Base-by-base conservation (phyloP, 495 filamentous ascomycete species). In the Elasticomyces elasticus region DNA sequence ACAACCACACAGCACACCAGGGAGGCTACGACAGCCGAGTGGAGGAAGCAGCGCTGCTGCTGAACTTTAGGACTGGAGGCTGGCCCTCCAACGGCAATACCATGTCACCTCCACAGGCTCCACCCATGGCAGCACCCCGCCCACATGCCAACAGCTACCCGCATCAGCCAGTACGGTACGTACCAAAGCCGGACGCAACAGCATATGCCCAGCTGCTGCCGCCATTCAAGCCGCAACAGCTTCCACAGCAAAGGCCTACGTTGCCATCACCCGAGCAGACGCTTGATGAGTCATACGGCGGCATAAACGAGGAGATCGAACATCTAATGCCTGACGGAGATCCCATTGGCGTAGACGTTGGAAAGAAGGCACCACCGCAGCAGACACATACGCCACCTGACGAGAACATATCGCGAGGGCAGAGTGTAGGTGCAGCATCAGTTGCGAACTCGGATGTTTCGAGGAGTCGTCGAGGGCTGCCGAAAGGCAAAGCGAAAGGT, bases 401-500 rank as follows among this genome's bases (percentile, higher is more conserved):
- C 27, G 20, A 43, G 10, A 17, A 13, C 17, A 42, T 2, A 19
- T 50, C 42, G 17, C 50, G 17, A 28, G 12, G 50, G 26, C 17
- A 54, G 7, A 60, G 47, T 20, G 25, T 51, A 1, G 56, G 61
- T 13, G 52, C 43, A 3, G 31, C 46, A 1, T 25, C 27, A 17
- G 43, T 23, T 20, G 64, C 60, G 27, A 55, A 55, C 11, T 33
- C 55, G 0, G 61, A 64, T 38, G 54, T 58, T 37, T 17, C 55
- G 7, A 69, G 61, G 47, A 48, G 51, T 15, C 56, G 62, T 19
- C 61, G 66, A 46, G 70, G 69, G 22, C 69, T 64, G 69, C 67
- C 67, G 12, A 71, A 70, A 49, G 70, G 67, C 15, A 71, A 70
- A 54, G 62, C 66, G 6, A 58, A 66, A 49, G 64, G 62, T 6